Evolutionary conservation across 2,329 filamentous ascomycete genomes (phyloP), one percentile per base, ranked within the genome.

Genomic region (Xylaria sp.): DNA sequence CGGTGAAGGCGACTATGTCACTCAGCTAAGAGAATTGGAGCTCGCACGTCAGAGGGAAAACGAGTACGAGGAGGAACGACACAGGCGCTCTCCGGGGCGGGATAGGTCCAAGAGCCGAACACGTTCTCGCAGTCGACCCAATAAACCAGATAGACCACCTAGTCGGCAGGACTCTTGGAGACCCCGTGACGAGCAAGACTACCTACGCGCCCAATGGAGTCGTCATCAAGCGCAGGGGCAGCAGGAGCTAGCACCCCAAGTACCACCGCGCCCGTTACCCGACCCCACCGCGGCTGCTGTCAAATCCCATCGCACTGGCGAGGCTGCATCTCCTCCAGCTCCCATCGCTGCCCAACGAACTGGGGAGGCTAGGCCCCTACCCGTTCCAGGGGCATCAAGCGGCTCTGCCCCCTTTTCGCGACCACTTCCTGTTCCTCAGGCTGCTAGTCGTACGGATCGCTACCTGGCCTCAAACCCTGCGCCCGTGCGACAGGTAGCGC

Each of bases 11-110:
- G 83, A 84, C 63, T 86, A 95, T 79, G 90, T 98, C 71, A 88
- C 88, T 75, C 91, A 98, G 78, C 85, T 98, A 5, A 95, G 88
- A 82, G 84, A 93, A 85, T 79, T 89, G 23, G 85, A 92, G 83
- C 73, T 87, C 77, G 84, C 89, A 72, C 83, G 91, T 75, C 78
- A 90, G 82, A 79, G 91, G 80, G 85, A 91, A 78, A 80, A 87
- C 79, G 85, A 91, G 82, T 86, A 90, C 79, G 83, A 91, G 82
- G 81, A 84, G 70, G 84, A 87, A 75, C 81, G 89, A 67, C 79
- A 88, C 78, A 82, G 83, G 80, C 83, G 87, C 78, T 68, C 85
- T 78, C 64, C 72, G 33, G 73, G 64, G 33, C 71, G 71, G 23
- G 74, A 75, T 20, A 73, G 72, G 31, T 73, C 77, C 51, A 81